Evolutionary conservation across 2,329 filamentous ascomycete species (phyloP), one percentile per base, ranked within the genome.

Genomic region (Byssochlamys sp.): DNA sequence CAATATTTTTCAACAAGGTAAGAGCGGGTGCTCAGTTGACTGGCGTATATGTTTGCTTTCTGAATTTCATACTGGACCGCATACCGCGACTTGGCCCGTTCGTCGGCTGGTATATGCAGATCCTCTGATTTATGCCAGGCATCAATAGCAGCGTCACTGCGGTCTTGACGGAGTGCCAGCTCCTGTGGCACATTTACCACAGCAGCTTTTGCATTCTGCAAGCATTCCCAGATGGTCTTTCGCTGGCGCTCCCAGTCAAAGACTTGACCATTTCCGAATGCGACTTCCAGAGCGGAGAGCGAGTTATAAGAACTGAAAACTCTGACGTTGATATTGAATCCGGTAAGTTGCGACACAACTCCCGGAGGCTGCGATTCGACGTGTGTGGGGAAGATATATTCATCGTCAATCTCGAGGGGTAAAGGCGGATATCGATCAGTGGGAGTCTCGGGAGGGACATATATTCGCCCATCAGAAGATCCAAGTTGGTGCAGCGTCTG

Each of bases 1-100:
- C 90, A 90, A 73, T 92, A 95, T 62, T 91, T 87, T 70, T 95
- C 90, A 0, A 95, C 89, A 57, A 92, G 84, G 69, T 90, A 91
- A 0, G 89, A 92, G 26, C 91, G 82, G 0, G 90, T 95, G 2
- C 86, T 85, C 9, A 96, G 78, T 66, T 91, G 87, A 4, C 87
- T 92, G 1, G 86, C 84, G 67, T 92, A 90, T 45, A 96, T 89
- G 70, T 95, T 95, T 5, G 90, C 89, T 69, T 95, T 95, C 70
- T 95, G 90, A 29, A 96, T 94, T 73, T 95, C 91, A 63, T 86
- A 90, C 68, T 94, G 89, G 3, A 91, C 75, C 4, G 66, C 62
- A 10, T 69, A 71, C 28, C 66, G 66, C 54, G 69, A 64, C 24
- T 61, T 64, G 14, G 63, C 45, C 9, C 63, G 61, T 10, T 64